phyloP scores from a whole-genome alignment of 1,284 basidiomycete species.

The Amanita bisporigera region DNA sequence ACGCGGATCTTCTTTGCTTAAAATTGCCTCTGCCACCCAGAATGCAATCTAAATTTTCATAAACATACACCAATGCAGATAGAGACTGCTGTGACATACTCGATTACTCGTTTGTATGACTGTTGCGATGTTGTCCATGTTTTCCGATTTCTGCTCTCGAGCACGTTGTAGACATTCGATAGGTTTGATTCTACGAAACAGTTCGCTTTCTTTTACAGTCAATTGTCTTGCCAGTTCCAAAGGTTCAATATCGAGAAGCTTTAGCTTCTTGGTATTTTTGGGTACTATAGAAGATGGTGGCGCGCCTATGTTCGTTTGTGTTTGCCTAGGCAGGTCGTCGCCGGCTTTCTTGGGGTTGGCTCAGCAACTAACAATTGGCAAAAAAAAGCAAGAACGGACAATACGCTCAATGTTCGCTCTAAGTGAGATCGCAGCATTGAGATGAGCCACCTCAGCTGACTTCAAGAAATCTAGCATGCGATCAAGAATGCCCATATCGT shows the following conservation, averaged over 20 bases:
- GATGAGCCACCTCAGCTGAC: slow-evolving; percentile 65
- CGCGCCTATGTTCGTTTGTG: slow-evolving; percentile 56
- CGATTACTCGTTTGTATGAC: slow-evolving; percentile 94
- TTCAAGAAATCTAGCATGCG: slow-evolving; percentile 80
- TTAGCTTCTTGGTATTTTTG: slow-evolving; percentile 76
- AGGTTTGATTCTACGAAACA: slow-evolving; percentile 90
- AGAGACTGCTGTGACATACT: slow-evolving; percentile 52
- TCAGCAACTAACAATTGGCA: slow-evolving; percentile 1
- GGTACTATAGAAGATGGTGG: slow-evolving; percentile 83
- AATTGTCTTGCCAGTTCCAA: slow-evolving; percentile 94
- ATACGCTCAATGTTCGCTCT: slow-evolving; percentile 75
- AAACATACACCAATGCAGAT: not conserved
- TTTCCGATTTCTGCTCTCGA: slow-evolving; percentile 73
- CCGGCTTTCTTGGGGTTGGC: slow-evolving; percentile 55
- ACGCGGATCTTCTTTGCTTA: slow-evolving; percentile 86
- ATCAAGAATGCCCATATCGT: slow-evolving; percentile 78
- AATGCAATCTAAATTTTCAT: slow-evolving; percentile 74
- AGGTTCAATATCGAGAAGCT: slow-evolving; percentile 88
- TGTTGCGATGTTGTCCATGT: slow-evolving; percentile 83
- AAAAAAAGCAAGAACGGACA: slow-evolving; percentile 52
- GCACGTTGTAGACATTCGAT: slow-evolving; percentile 91
- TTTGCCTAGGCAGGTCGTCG: slow-evolving; percentile 57
- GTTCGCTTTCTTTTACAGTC: slow-evolving; percentile 88
- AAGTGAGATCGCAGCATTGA: slow-evolving; percentile 76
- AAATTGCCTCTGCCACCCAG: slow-evolving; percentile 93